Evolutionary conservation across 2,329 filamentous ascomycete genomes (phyloP).

Genomic region (Pezicula rhizophila): DNA sequence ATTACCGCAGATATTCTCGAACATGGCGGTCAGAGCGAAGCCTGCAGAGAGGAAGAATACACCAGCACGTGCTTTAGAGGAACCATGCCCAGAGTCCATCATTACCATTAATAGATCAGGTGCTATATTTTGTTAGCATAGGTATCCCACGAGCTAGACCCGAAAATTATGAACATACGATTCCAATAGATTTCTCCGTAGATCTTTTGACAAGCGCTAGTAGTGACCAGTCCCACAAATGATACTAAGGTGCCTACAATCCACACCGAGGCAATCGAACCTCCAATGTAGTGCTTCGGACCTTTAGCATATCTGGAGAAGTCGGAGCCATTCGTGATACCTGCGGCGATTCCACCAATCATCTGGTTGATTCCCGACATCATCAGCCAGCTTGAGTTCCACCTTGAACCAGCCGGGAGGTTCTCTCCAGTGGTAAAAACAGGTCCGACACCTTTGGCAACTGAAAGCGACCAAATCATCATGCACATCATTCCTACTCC

Average conservation of each 20-base stretch:
- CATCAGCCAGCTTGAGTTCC: slow-evolving; percentile 37
- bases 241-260: slow-evolving; percentile 35
- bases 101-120: slow-evolving; percentile 8
- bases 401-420: slow-evolving; percentile 29
- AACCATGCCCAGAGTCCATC: slow-evolving; percentile 29
- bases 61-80: slow-evolving; percentile 12
- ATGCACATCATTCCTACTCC: slow-evolving; percentile 41
- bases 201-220: slow-evolving; percentile 18
- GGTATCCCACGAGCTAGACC: slow-evolving; percentile 32
- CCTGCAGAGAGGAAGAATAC: slow-evolving; percentile 9
- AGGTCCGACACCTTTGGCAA: slow-evolving; percentile 36
- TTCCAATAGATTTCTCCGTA: slow-evolving; percentile 22
- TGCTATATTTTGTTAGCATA: background rate
- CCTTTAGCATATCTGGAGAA: slow-evolving; percentile 35
- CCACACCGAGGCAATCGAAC: slow-evolving; percentile 33
- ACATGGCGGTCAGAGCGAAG: slow-evolving; percentile 18
- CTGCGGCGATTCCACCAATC: slow-evolving; percentile 34
- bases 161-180: slow-evolving; percentile 37
- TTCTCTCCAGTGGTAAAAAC: slow-evolving; percentile 33
- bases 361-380: slow-evolving; percentile 39
- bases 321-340: slow-evolving; percentile 37
- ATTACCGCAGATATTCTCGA: slow-evolving; percentile 41
- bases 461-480: slow-evolving; percentile 36
- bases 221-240: slow-evolving; percentile 36
- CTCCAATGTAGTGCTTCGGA: slow-evolving; percentile 31